phyloP scores from a whole-genome alignment of 139 green algal species.

The Yamagishiella unicocca region DNA sequence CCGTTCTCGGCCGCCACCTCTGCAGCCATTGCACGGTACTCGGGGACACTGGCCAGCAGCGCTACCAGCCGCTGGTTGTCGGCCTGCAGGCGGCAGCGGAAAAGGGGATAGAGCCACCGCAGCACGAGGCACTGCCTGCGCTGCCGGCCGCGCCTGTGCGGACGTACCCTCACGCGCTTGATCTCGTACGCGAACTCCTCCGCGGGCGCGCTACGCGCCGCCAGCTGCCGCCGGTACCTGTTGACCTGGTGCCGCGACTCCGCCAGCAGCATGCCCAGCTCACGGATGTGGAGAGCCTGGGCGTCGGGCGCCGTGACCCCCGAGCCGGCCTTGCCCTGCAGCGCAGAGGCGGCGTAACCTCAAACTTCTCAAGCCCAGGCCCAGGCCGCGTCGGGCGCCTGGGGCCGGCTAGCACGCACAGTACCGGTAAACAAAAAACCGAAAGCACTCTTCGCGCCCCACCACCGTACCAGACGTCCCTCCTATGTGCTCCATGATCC shows the following conservation, averaged over 20 bases:
- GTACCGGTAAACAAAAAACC: no score
- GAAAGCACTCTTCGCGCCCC: no score
- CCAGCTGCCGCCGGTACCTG: slow-evolving; percentile 30
- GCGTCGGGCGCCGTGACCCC: slow-evolving; percentile 11
- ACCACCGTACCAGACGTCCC: no score
- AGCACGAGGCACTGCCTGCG: neutral
- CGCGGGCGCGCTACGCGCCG: neutral
- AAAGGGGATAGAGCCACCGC: neutral
- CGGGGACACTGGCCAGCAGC: slow-evolving; percentile 40
- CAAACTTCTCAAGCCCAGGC: no score
- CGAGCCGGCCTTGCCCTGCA: slow-evolving; percentile 8
- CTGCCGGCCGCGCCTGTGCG: neutral
- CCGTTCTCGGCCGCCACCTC: slow-evolving; percentile 14
- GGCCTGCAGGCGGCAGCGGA: slow-evolving; percentile 10
- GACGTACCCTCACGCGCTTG: slow-evolving; percentile 27
- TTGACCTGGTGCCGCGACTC: slow-evolving; percentile 24
- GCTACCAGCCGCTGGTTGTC: slow-evolving; percentile 49
- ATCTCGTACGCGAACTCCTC: slow-evolving; percentile 29
- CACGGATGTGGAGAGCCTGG: slow-evolving; percentile 24
- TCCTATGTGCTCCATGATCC: no score
- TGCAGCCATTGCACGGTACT: slow-evolving; percentile 32
- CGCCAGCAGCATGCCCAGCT: slow-evolving; percentile 29
- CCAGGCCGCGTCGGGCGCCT: no score
- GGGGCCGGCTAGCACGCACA: no score
- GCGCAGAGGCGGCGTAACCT: no score